phyloP scores from a whole-genome alignment of 192 early-diverging fungal species.

The Cetraspora pellucida region DNA sequence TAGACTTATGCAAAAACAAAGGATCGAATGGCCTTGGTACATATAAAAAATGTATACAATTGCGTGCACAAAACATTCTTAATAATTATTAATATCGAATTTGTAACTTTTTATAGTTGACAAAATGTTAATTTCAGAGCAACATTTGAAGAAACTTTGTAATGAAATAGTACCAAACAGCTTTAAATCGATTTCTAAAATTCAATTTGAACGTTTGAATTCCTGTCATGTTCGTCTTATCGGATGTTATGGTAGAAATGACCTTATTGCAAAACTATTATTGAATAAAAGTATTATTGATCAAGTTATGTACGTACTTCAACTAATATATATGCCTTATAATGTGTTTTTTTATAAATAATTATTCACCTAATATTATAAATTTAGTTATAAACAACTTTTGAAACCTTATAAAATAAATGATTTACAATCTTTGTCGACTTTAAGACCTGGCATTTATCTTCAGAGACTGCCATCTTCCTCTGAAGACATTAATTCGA shows the following conservation, averaged over 20 bases:
- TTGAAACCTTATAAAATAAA: no score
- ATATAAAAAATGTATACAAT: no score
- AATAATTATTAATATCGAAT: no score
- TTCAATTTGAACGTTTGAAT: conserved; percentile 23
- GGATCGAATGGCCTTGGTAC: no score
- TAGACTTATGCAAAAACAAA: no score
- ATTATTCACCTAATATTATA: neutral
- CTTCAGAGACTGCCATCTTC: neutral
- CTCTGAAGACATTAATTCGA: no score
- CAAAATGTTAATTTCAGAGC: conserved; percentile 23
- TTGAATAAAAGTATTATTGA: conserved; percentile 20
- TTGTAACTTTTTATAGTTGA: neutral
- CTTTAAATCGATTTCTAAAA: conserved; percentile 27
- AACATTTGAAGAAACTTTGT: conserved; percentile 15
- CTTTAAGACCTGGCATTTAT: conserved; percentile 24
- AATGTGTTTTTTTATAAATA: neutral
- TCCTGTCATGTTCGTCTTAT: neutral
- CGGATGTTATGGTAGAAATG: conserved; percentile 20
- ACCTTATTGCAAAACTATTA: conserved; percentile 29
- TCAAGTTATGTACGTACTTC: conserved; percentile 11
- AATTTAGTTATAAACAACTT: neutral
- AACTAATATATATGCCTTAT: neutral
- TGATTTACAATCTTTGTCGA: neutral
- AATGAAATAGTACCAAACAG: conserved; percentile 26
- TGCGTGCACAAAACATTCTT: no score